A percentile compares a stretch with the other conserved stretches of the same genome.
Evolutionary conservation across 1,284 basidiomycete genomes (phyloP).

Genomic region (Schizopora paradoxa): DNA sequence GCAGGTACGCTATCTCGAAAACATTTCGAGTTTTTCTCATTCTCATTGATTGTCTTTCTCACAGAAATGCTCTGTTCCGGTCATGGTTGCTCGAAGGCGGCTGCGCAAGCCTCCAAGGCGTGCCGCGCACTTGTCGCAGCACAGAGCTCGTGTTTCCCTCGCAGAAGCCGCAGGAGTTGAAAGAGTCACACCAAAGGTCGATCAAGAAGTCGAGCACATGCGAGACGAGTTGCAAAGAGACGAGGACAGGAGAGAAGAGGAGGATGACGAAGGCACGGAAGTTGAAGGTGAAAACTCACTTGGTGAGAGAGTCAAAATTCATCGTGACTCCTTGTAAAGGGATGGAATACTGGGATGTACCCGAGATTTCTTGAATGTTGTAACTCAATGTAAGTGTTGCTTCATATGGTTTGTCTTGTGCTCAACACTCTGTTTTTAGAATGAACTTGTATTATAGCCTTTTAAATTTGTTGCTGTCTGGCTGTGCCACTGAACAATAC

Average conservation of each 20-base stretch:
- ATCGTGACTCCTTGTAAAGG: no score
- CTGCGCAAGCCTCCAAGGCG: slow-evolving; percentile 69
- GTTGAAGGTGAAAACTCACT: slow-evolving; percentile 17
- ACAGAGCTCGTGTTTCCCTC: slow-evolving; percentile 73
- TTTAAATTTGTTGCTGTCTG: no score
- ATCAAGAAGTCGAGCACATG: slow-evolving; percentile 67
- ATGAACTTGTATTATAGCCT: no score
- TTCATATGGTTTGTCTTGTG: no score
- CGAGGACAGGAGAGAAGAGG: slow-evolving; percentile 42
- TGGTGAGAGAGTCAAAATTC: not conserved
- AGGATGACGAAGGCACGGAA: slow-evolving; percentile 29
- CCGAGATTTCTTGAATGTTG: no score
- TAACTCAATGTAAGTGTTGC: no score
- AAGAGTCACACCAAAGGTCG: slow-evolving; percentile 66
- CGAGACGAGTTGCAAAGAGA: slow-evolving; percentile 63
- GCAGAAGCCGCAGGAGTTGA: slow-evolving; percentile 81
- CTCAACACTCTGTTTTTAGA: no score
- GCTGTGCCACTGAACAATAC: no score
- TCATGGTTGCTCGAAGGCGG: slow-evolving; percentile 85
- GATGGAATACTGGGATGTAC: no score
- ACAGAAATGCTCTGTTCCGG: slow-evolving; percentile 82
- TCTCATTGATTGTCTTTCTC: slow-evolving; percentile 4
- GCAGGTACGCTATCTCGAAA: slow-evolving; percentile 56
- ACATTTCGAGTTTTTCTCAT: slow-evolving; percentile 1
- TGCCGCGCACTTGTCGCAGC: slow-evolving; percentile 57